Percentiles rank a stretch among this genome's conserved stretches.
Conservation (phyloP, 192 early-diverging fungal genomes). For the Piromyces finnis region DNA sequence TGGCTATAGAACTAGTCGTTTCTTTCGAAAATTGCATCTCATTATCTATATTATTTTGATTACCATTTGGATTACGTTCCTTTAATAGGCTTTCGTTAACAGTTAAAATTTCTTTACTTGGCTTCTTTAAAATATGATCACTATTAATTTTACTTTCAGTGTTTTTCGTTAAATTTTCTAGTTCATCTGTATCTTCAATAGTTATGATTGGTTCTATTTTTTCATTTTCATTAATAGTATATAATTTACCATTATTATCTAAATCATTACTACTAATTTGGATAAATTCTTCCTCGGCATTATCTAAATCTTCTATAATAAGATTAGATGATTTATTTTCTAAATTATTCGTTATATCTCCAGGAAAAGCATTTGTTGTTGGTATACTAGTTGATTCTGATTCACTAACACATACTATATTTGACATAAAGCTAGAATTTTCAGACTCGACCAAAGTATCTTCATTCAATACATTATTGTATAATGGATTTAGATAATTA, state of each 20-base stretch:
- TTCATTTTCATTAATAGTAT: not conserved
- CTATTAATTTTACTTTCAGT: too few species aligned
- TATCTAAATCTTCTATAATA: not conserved
- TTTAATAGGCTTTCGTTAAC: not conserved
- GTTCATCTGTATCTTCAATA: not conserved
- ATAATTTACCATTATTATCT: not conserved
- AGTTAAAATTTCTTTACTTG: not conserved
- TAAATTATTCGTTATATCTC: not conserved
- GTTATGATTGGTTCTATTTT: not conserved
- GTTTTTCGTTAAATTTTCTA: too few species aligned
- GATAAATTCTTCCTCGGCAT: not conserved
- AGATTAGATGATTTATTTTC: not conserved
- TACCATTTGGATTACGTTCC: not conserved
- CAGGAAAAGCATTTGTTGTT: not conserved
- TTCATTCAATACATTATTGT: not conserved
- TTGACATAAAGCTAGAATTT: not conserved
- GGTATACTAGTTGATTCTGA: not conserved
- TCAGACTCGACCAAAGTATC: not conserved
- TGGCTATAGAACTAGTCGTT: not conserved
- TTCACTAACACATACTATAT: not conserved
- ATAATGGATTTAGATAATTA: not conserved
- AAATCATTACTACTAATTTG: not conserved
- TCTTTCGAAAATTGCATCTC: not conserved
- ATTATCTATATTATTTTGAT: not conserved
- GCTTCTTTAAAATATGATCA: too few species aligned